These are phyloP conservation scores for Yarrowia osloensis DNA, from an alignment of 805 yeast genomes.

Conservation along the genomic window DNA sequence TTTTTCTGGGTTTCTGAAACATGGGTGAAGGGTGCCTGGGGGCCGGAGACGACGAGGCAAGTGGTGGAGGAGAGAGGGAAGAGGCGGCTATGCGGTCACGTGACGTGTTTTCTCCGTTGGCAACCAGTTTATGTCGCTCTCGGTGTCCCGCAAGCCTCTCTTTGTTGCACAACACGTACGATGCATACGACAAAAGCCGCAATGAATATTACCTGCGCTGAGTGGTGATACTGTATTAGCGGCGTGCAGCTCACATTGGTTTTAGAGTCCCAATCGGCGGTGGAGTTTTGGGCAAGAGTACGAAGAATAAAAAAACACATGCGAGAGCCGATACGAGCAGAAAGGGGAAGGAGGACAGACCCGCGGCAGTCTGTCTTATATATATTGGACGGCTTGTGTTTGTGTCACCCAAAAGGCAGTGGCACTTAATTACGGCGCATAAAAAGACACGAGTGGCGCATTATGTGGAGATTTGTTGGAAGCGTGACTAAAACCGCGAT, in stretches of 20 bases:
- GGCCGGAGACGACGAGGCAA: no score
- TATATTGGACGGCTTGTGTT: no score
- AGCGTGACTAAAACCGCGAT: no score
- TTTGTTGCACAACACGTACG: neutral
- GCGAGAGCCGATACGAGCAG: neutral
- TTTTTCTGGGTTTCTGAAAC: neutral
- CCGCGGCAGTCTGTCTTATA: neutral
- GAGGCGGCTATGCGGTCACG: neutral
- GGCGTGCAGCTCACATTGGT: neutral
- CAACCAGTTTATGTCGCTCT: neutral
- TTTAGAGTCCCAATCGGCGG: neutral
- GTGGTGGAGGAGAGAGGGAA: neutral
- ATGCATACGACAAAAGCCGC: constrained; percentile 24
- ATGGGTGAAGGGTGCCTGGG: neutral
- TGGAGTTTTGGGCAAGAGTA: neutral
- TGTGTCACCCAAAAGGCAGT: no score
- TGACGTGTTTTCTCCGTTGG: neutral
- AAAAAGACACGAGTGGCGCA: no score
- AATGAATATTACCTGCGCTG: neutral
- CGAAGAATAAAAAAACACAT: neutral
- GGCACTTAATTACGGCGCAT: no score
- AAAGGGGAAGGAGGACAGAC: neutral
- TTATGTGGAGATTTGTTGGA: no score
- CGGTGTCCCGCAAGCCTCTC: neutral
- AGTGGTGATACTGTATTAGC: neutral